Conservation (phyloP, 2,329 filamentous ascomycete genomes). For the Claviceps fusiformis region DNA sequence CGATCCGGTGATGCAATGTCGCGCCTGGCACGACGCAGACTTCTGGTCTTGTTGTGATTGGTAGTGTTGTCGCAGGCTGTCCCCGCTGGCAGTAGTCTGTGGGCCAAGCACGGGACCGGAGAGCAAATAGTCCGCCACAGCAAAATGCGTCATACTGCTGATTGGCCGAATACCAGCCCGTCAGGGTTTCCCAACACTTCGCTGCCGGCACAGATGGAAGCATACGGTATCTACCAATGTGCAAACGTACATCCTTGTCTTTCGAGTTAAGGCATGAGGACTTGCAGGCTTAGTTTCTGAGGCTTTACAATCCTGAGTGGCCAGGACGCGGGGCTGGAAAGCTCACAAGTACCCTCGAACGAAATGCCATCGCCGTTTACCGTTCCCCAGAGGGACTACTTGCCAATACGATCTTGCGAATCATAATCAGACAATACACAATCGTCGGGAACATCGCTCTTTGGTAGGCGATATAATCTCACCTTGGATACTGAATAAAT, state of each 20-base stretch:
- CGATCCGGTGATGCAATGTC: slow-evolving; percentile 4
- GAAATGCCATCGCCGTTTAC: too few relatives aligned
- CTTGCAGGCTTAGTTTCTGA: too few relatives aligned
- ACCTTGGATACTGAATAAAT: not conserved
- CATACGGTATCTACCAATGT: too few relatives aligned
- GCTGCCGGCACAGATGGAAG: too few relatives aligned
- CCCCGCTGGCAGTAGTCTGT: too few relatives aligned
- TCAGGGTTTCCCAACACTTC: too few relatives aligned
- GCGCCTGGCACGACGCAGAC: slow-evolving; percentile 3
- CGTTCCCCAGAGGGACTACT: too few relatives aligned
- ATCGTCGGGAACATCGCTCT: not conserved
- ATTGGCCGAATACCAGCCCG: not conserved
- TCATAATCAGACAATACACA: not conserved
- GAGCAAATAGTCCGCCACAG: not conserved
- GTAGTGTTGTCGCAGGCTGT: not conserved
- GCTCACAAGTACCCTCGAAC: too few relatives aligned
- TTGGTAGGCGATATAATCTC: not conserved
- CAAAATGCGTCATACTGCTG: not conserved
- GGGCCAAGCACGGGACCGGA: not conserved
- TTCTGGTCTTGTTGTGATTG: not conserved
- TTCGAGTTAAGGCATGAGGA: not conserved
- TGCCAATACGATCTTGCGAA: not conserved
- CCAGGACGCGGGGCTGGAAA: too few relatives aligned
- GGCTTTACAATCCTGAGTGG: too few relatives aligned
- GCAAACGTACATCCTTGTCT: too few relatives aligned